Conservation (phyloP, 2,329 filamentous ascomycete genomes). For the Aureobasidium sp. region DNA sequence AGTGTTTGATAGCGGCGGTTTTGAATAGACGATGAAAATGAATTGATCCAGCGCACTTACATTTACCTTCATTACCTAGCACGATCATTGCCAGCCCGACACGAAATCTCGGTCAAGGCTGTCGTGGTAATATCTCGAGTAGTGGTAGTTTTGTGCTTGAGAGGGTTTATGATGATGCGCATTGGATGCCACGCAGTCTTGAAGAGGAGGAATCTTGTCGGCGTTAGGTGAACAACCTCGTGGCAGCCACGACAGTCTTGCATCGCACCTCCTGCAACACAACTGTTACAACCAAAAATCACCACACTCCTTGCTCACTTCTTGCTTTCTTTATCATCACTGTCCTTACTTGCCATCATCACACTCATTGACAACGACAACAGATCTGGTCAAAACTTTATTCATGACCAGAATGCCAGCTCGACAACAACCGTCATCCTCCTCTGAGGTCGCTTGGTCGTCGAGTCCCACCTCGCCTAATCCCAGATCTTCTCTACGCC, state of each 20-base stretch:
- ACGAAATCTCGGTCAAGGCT: too few relatives aligned
- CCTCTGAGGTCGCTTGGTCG: not conserved
- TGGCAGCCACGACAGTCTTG: not conserved
- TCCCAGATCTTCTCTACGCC: slow-evolving; percentile 9
- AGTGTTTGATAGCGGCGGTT: not conserved
- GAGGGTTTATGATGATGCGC: not conserved
- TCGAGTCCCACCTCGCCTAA: not conserved
- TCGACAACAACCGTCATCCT: not conserved
- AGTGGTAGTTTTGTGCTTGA: not conserved
- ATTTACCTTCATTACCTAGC: not conserved
- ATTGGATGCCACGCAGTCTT: not conserved
- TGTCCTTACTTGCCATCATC: not conserved
- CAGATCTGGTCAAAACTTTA: not conserved
- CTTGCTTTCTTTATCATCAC: not conserved
- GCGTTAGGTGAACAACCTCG: not conserved
- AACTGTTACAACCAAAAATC: not conserved
- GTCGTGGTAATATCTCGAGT: not conserved
- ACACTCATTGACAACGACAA: not conserved
- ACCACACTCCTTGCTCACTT: not conserved
- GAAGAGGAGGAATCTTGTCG: not conserved
- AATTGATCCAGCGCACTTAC: not conserved
- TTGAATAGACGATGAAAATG: not conserved
- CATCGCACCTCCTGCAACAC: not conserved
- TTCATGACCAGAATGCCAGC: not conserved
- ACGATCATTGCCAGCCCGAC: not conserved